Base-by-base conservation (phyloP, 2,329 filamentous ascomycete genomes). In the Aureobasidium pullulans region DNA sequence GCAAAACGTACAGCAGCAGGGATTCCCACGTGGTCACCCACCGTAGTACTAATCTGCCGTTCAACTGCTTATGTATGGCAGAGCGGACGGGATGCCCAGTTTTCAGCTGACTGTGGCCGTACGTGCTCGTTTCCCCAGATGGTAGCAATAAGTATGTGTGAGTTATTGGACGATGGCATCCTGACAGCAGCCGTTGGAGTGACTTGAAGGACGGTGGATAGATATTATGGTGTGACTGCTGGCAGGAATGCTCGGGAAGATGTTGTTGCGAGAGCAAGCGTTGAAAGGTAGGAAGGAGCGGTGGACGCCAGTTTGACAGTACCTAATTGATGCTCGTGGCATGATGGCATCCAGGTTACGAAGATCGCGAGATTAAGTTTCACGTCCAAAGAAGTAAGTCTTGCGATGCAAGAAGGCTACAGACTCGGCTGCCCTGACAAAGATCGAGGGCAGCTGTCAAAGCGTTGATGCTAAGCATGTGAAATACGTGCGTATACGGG, bases 21-120 rank as follows among this genome's bases (percentile, higher is more conserved):
- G 46, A 48, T 48, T 48, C 46, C 29, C 47, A 19, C n/a, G 47
- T 49, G n/a, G 47, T 37, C 47, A 49, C 47, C 47, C n/a, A 37
- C 47, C 47, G n/a, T 19, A 49, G 31, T 49, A 49, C 47, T 49
- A 49, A 49, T 49, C 47, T 37, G 32, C 47, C 47, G 47, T 49
- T 49, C 47, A 49, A 49, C 47, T 49, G 47, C 47, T 49, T 49
- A 49, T 49, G 47, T 49, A 49, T 49, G 47, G 47, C 47, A 49
- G 47, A 49, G 47, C 47, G 47, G 47, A 49, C 47, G 47, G 47
- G 32, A 49, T 49, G 47, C 47, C 47, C 47, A 49, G 47, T 49
- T 49, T 49, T 49, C 47, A 49, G 47, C 47, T 49, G 47, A 49
- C 47, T 49, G 32, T 49, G 47, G 47, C 47, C 47, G 47, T 49